A percentile compares a stretch with the other conserved stretches of the same genome.
phyloP scores from a whole-genome alignment of 2,329 filamentous ascomycete species.

The Phialophora macrospora region DNA sequence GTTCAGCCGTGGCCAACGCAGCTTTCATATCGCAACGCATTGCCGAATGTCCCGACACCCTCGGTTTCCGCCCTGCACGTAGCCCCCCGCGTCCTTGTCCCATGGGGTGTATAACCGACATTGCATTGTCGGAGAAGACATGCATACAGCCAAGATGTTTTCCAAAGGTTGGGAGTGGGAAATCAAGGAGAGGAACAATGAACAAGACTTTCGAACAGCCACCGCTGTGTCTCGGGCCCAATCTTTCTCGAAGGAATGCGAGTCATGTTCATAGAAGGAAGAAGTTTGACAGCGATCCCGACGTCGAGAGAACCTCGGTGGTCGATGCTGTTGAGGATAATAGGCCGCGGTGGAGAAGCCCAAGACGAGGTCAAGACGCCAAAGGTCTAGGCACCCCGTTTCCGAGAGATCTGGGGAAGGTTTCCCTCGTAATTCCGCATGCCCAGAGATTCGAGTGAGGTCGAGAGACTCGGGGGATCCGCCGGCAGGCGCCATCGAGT shows the following conservation, averaged over 20 bases:
- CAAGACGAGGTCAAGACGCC: constrained; percentile 2
- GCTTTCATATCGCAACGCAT: neutral
- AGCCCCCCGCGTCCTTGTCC: neutral
- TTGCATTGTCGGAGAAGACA: neutral
- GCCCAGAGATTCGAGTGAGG: neutral
- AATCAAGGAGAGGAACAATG: neutral
- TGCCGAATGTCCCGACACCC: neutral
- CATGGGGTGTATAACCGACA: neutral
- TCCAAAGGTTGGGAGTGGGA: neutral
- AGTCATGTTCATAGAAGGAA: neutral
- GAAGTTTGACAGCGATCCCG: neutral
- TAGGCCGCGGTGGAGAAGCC: neutral
- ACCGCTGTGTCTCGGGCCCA: neutral
- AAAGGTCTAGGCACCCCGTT: neutral
- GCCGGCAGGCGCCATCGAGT: neutral
- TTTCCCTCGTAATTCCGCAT: neutral
- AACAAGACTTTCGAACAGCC: neutral
- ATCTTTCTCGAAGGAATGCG: neutral
- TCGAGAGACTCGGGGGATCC: neutral
- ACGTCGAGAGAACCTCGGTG: neutral
- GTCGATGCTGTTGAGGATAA: neutral
- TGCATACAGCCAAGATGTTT: neutral
- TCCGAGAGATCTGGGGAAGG: neutral
- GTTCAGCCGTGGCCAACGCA: neutral
- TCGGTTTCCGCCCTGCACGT: constrained; percentile 1